Evolutionary conservation across 176 grass and related monocot genomes (phyloP).

Genomic region (Oryza glaberrima): DNA sequence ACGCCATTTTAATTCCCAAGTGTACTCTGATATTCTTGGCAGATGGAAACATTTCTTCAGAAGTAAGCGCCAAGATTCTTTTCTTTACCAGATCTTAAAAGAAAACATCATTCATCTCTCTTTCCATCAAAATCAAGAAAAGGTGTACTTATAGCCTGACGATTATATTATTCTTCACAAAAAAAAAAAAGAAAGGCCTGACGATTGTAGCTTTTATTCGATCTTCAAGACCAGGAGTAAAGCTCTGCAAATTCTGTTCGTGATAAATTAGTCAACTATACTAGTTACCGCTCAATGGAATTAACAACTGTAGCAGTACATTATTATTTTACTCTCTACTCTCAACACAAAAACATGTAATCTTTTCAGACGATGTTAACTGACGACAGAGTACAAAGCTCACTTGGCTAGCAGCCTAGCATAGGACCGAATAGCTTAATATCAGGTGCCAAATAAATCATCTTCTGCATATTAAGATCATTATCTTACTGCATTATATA

Average conservation of each 20-base stretch:
- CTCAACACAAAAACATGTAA: neutral
- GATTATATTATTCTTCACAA: neutral
- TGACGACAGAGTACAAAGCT: too few relatives aligned
- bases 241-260: neutral
- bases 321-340: too few relatives aligned
- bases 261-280: neutral
- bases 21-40: neutral
- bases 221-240: constrained; percentile 10
- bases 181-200: too few relatives aligned
- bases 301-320: neutral
- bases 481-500: too few relatives aligned
- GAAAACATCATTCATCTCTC: neutral
- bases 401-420: too few relatives aligned
- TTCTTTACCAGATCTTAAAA: neutral
- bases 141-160: neutral
- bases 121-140: constrained; percentile 10
- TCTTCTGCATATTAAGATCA: too few relatives aligned
- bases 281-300: neutral
- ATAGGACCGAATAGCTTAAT: too few relatives aligned
- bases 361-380: neutral
- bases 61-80: constrained; percentile 34
- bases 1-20: constrained; percentile 15
- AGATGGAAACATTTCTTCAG: neutral
- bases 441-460: too few relatives aligned
- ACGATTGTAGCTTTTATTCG: neutral